Conservation (phyloP, 768 basidiomycete species). For the Lentinula detonsa region DNA sequence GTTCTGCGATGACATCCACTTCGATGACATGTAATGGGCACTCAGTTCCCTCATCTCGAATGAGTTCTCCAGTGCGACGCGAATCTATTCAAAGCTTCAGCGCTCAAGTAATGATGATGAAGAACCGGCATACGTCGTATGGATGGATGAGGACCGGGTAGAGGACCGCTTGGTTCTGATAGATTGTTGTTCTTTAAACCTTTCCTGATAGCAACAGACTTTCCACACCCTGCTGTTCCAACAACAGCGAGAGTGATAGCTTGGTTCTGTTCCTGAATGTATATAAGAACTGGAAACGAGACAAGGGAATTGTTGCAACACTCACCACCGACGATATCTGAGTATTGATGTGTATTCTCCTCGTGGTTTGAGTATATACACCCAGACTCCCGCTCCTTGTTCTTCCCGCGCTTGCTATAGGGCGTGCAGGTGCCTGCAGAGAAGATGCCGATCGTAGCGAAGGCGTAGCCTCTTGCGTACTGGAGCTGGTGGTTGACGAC, state of each 20-base stretch:
- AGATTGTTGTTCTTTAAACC: conserved; percentile 64
- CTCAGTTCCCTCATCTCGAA: conserved; percentile 29
- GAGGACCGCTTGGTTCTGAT: conserved; percentile 33
- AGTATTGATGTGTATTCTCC: conserved; percentile 30
- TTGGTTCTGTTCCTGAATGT: conserved; percentile 13
- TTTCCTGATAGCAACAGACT: conserved; percentile 74
- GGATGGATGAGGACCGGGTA: conserved; percentile 23
- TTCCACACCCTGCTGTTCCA: conserved; percentile 76
- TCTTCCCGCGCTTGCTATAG: conserved; percentile 33
- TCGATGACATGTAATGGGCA: conserved; percentile 49
- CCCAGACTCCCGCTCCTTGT: conserved; percentile 60
- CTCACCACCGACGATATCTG: conserved; percentile 22
- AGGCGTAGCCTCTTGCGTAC: conserved; percentile 30
- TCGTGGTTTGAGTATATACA: conserved; percentile 30
- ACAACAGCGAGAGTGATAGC: conserved; percentile 68
- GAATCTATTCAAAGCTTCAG: conserved; percentile 20
- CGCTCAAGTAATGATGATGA: neutral
- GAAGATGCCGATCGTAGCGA: conserved; percentile 33
- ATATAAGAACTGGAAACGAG: neutral
- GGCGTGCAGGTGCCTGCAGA: conserved; percentile 25
- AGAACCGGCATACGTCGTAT: conserved; percentile 28
- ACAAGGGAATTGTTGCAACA: neutral
- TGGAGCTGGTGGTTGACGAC: conserved; percentile 27
- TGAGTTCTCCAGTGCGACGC: conserved; percentile 26
- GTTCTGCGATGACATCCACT: conserved; percentile 37